Evolutionary conservation across 2,329 filamentous ascomycete species (phyloP), one percentile per base, ranked within the genome.

Genomic region (Coniella lustricola): DNA sequence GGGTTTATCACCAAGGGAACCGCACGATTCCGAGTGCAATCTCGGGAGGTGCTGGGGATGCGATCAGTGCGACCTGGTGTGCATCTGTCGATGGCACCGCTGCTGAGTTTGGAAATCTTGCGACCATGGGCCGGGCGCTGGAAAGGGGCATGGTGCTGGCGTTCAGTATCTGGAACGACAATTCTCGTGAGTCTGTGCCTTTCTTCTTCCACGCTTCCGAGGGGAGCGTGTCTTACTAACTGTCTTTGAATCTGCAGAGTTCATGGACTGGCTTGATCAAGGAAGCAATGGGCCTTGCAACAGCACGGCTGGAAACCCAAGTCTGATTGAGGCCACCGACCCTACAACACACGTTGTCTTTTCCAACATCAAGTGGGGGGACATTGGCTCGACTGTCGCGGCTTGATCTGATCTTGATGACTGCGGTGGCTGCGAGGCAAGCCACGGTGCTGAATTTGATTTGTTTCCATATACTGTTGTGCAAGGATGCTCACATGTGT

Each of bases 31-130:
- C 57, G 14, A 57, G 54, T 41, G 52, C 49, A 12, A 54, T 56
- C 32, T 50, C 57, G 2, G 41, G 54, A 2, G 12, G 29, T 3
- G 48, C 25, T 31, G 55, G 57, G 9, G 60, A 61, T 47, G 39
- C 43, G 16, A 71, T 82, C 65, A 76, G 70, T 50, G 66, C 70
- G 36, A 58, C 62, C 1, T 80, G 68, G 67, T 82, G 78, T 61
- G 63, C 64, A 2, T 63, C 66, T 39, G 56, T 50, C n/a, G 53
- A 53, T 21, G 35, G 49, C 20, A 40, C 25, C 20, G 48, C 41
- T 3, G 45, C 46, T 7, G 14, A 44, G 36, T 61, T 56, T 40
- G 56, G 59, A 9, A 58, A 48, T 21, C 46, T 67, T 3, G 64
- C 62, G 18, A 65, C 59, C 13, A 68, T 71, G 66, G 67, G 67